Conservation (phyloP, 495 filamentous ascomycete species). For the Rhizodiscina lignyota region DNA sequence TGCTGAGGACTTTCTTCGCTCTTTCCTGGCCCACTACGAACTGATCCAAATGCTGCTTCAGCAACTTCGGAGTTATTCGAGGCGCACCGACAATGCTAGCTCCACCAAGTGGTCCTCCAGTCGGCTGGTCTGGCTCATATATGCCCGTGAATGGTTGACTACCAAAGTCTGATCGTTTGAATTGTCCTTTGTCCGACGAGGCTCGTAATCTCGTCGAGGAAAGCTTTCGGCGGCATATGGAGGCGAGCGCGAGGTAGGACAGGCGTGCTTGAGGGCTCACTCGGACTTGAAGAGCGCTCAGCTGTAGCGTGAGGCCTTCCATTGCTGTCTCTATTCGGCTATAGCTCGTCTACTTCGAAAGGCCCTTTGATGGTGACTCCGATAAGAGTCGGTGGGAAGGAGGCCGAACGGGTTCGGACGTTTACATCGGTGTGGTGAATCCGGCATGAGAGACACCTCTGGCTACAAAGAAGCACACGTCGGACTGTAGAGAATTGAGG, state of each 20-base stretch:
- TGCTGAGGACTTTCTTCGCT: slow-evolving; percentile 87
- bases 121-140: slow-evolving; percentile 55
- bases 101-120: slow-evolving; percentile 17
- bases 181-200: slow-evolving; percentile 27
- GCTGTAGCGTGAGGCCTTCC: too few species aligned
- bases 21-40: slow-evolving; percentile 93
- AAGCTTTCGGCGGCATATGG: slow-evolving; percentile 7
- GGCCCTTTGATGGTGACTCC: too few species aligned
- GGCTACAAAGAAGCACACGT: too few species aligned
- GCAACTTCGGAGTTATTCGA: slow-evolving; percentile 52
- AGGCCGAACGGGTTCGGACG: too few species aligned
- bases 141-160: slow-evolving; percentile 51
- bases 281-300: too few species aligned
- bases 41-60: slow-evolving; percentile 87
- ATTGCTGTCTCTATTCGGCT: too few species aligned
- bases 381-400: too few species aligned
- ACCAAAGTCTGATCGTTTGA: slow-evolving; percentile 44
- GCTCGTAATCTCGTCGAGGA: slow-evolving; percentile 13
- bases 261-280: slow-evolving; percentile 18
- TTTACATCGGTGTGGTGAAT: too few species aligned
- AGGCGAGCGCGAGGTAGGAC: slow-evolving; percentile 25
- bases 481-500: too few species aligned
- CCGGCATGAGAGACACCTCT: too few species aligned
- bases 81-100: slow-evolving; percentile 14
- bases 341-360: too few species aligned